Evolutionary conservation across 164 flowering plant species (phyloP), one percentile per base, ranked within the genome.

Genomic region (Chimonanthus praecox): DNA sequence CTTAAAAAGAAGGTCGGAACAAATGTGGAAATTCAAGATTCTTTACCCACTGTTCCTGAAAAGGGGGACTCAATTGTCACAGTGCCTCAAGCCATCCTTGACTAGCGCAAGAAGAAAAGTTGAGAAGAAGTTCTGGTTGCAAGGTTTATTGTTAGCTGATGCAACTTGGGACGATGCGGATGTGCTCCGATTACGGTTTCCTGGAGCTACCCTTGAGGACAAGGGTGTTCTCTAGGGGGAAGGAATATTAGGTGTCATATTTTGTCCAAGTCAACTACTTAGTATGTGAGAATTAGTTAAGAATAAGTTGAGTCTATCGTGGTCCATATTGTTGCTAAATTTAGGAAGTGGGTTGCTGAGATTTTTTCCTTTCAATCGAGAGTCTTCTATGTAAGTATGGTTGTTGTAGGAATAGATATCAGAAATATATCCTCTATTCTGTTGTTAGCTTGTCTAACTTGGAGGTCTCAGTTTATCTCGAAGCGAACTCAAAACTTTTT

Each of bases 1-100:
- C 54, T 68, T 46, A 49, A 68, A n/a, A 68, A 68, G 21, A 11
- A 68, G 18, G 15, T 68, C 11, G 70, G 70, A 68, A 16, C 49
- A 67, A 47, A 67, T 2, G 69, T 44, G 0, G 6, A 7, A 18
- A 18, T 64, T 3, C 46, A 43, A 43, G 13, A 7, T 20, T 64
- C 67, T 46, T 10, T 21, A 6, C 67, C 67, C 4, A 2, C 33
- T 0, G 9, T 64, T 20, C 67, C 16, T 13, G 15, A 64, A 7
- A 15, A 6, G 18, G 67, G 18, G 6, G 67, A 64, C 9, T 21
- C 67, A 16, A 64, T 33, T 1, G 46, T 64, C 46, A 47, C 64
- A 60, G 15, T n/a, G 33, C 47, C 47, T 8, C 46, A 64, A 64
- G 67, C 45, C 13, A 64, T 64, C 33, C 47, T 21, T 8, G 67